Evolutionary conservation across 2,329 filamentous ascomycete species (phyloP), one percentile per base, ranked within the genome.

Genomic region (Aureobasidium sp.): DNA sequence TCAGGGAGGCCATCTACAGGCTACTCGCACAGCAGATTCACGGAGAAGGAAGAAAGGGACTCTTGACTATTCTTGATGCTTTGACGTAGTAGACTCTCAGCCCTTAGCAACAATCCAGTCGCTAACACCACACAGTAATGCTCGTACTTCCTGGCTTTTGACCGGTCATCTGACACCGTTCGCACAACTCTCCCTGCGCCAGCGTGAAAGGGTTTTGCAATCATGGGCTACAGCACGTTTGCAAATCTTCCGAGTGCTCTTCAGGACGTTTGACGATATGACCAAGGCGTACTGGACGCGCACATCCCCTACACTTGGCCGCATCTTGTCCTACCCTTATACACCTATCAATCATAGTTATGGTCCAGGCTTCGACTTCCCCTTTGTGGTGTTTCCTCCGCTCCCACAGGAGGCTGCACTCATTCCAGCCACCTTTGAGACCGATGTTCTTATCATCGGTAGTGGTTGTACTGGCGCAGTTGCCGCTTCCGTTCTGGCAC

Each of bases 381-480:
- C 78, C 0, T 90, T 90, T 67, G 69, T 88, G 49, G 85, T 89
- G 69, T 78, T 87, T 22, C 81, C 82, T 1, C 77, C 82, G 0
- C 77, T 79, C 0, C 41, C 67, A 5, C 25, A 60, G 1, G 44
- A 57, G 12, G 52, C 49, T 25, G 39, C 64, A 25, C n/a, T 36
- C 14, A 70, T 78, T 5, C 78, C 84, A 0, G 84, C 86, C 65
- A 79, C 81, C 3, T 76, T 95, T 42, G 84, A 91, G 60, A 87
- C 89, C 0, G 93, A 97, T 72, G 85, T 96, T 0, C 84, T 96
- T 44, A 86, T 97, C 63, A 82, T 97, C 22, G 92, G 92, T 2
- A 94, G 89, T 41, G 92, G 92, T 31, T 95, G 90, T 68, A 92
- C 92, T 65, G 91, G 89, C 44, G 90, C 82, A 11, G 91, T 96